Evolutionary conservation across 176 grass and related monocot species (phyloP), one percentile per base, ranked within the genome.

Genomic region (Ensete ventricosum): DNA sequence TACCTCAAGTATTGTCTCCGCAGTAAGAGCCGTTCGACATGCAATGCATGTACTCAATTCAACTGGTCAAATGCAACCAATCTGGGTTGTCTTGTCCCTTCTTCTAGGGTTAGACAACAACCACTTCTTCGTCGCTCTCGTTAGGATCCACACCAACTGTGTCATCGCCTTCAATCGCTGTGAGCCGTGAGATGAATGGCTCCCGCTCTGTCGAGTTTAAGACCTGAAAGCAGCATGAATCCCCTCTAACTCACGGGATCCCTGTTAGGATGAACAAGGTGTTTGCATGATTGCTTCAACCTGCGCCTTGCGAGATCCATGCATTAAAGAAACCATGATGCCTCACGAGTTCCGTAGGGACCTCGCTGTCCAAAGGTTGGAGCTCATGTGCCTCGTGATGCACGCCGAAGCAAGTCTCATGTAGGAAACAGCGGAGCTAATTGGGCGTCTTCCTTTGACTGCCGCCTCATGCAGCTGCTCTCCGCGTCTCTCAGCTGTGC

Each of bases 311-410:
- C 27, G 50, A 16, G 14, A 50, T 70, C 34, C 34, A 70, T 14
- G 21, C 17, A 53, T 72, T 14, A 52, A 72, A 50, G 14, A 72
- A 51, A 53, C 23, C 11, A 72, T 53, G 70, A 25, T 53, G 49
- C 51, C 48, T 14, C 12, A 24, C 53, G 70, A 9, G 17, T 71
- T 50, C 9, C 26, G 34, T 71, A 55, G 23, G 21, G 52, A 52
- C 71, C 71, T 73, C 48, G 52, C 50, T 73, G 71, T 70, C 51
- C 21, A 26, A 55, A 14, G 52, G 71, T 54, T 55, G 19, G 12
- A 26, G 9, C 50, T 73, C 71, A 55, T 73, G 52, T 73, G 70
- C 69, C 51, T n/a, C 70, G 9, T 54, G 50, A 54, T 73, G 51
- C 51, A 43, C 52, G 50, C 71, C 27, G 71, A 22, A 43, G 0